Evolutionary conservation across 2,329 filamentous ascomycete species (phyloP).

Genomic region (Colletotrichum spaethianum): DNA sequence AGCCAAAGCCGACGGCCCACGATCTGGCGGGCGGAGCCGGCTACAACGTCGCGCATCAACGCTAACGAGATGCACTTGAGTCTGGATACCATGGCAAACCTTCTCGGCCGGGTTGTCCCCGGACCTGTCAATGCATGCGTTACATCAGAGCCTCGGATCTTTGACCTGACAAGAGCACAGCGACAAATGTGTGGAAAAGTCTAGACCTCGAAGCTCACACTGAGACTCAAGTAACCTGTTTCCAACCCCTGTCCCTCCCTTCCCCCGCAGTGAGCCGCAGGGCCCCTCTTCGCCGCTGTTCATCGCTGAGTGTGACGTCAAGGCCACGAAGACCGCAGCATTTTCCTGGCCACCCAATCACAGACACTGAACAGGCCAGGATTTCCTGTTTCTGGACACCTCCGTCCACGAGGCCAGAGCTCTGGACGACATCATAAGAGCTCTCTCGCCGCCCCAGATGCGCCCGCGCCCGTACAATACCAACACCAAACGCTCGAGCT

Average conservation of each 20-base stretch:
- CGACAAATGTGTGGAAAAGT: constrained; percentile 8
- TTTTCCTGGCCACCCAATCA: constrained; percentile 29
- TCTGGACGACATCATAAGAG: constrained; percentile 35
- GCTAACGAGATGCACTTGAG: neutral
- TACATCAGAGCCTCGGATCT: constrained; percentile 37
- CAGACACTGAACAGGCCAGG: neutral
- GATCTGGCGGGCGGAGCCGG: constrained; percentile 34
- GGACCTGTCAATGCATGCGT: constrained; percentile 34
- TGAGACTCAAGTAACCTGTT: constrained; percentile 34
- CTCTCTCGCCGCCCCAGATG: neutral
- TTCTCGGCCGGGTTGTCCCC: constrained; percentile 21
- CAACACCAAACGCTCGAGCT: neutral
- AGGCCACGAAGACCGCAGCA: constrained; percentile 13
- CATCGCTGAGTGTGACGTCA: constrained; percentile 38
- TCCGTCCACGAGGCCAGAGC: constrained; percentile 37
- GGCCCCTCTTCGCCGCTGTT: constrained; percentile 17
- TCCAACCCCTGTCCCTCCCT: constrained; percentile 30
- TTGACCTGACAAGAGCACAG: neutral
- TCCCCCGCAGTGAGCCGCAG: constrained; percentile 29
- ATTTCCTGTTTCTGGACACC: constrained; percentile 37
- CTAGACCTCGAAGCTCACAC: constrained; percentile 19
- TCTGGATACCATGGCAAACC: neutral
- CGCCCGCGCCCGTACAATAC: neutral
- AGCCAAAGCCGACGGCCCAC: constrained; percentile 8
- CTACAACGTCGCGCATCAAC: constrained; percentile 23